Evolutionary conservation across 106 monocot genomes (phyloP).

Genomic region (Dendrobium catenatum): DNA sequence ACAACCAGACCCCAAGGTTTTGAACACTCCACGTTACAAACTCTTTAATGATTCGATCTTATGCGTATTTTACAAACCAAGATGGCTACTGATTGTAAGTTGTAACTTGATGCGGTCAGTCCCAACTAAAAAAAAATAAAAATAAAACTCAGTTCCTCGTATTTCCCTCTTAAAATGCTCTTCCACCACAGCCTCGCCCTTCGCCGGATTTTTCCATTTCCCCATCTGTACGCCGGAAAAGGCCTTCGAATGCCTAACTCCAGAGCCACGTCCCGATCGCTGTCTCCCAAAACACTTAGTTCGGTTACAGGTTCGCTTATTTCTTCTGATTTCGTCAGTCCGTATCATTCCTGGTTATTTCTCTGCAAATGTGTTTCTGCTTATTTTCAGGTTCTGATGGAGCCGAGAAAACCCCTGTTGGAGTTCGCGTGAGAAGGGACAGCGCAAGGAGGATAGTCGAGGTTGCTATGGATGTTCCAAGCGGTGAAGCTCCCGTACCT

Average conservation of each 20-base stretch:
- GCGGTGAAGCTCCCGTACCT: neutral
- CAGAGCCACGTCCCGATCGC: neutral
- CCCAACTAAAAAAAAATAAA: too few species aligned
- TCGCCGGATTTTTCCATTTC: neutral
- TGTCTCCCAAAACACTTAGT: neutral
- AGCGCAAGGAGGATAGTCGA: neutral
- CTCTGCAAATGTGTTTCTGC: neutral
- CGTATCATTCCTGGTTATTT: neutral
- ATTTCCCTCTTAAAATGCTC: neutral
- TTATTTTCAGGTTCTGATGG: neutral
- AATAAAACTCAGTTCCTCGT: too few species aligned
- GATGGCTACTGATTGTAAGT: too few species aligned
- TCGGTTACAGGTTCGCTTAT: neutral
- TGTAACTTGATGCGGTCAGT: too few species aligned
- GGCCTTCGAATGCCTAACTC: neutral
- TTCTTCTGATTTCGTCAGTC: neutral
- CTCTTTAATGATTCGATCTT: too few species aligned
- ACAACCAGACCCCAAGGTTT: too few species aligned
- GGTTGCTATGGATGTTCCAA: neutral
- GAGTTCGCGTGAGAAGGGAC: neutral
- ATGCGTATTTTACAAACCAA: too few species aligned
- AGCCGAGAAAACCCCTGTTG: neutral
- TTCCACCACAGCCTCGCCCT: neutral
- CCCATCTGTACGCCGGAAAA: neutral
- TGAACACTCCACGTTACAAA: too few species aligned